Percentiles rank a stretch among this genome's conserved stretches.
Conservation (phyloP, 2,329 filamentous ascomycete species). For the Periconia sp. region DNA sequence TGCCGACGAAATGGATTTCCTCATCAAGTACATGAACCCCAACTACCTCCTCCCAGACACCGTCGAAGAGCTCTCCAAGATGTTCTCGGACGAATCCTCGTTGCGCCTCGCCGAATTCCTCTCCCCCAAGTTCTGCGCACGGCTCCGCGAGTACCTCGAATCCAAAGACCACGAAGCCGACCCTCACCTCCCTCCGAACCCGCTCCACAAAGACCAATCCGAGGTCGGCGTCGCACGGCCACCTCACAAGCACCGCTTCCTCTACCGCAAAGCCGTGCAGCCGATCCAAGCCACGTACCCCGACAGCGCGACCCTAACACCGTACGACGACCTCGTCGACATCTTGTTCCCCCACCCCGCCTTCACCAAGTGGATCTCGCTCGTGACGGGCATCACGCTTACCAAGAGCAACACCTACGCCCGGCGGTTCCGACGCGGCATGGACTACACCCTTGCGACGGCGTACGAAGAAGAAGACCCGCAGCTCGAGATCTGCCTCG, state of each 20-base stretch:
- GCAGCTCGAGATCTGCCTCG: slow-evolving; percentile 82
- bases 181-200: slow-evolving; percentile 46
- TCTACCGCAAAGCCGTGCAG: slow-evolving; percentile 69
- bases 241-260: slow-evolving; percentile 92
- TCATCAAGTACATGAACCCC: slow-evolving; percentile 87
- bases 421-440: slow-evolving; percentile 80
- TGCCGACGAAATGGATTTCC: slow-evolving; percentile 80
- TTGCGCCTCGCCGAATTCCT: slow-evolving; percentile 81
- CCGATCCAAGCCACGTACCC: slow-evolving; percentile 36
- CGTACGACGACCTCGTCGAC: slow-evolving; percentile 75
- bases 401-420: slow-evolving; percentile 77
- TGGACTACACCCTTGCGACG: slow-evolving; percentile 92
- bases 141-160: slow-evolving; percentile 71
- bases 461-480: slow-evolving; percentile 72
- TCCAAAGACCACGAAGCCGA: slow-evolving; percentile 47
- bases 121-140: slow-evolving; percentile 72
- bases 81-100: slow-evolving; percentile 81
- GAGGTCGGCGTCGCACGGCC: slow-evolving; percentile 71
- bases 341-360: slow-evolving; percentile 79
- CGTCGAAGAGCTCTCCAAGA: slow-evolving; percentile 75
- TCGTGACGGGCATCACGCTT: slow-evolving; percentile 75
- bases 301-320: slow-evolving; percentile 36
- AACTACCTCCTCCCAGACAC: slow-evolving; percentile 92
- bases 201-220: slow-evolving; percentile 25
- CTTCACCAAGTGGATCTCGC: slow-evolving; percentile 86